phyloP scores from a whole-genome alignment of 768 basidiomycete genomes.

The Brasilioporus rufonigricans region DNA sequence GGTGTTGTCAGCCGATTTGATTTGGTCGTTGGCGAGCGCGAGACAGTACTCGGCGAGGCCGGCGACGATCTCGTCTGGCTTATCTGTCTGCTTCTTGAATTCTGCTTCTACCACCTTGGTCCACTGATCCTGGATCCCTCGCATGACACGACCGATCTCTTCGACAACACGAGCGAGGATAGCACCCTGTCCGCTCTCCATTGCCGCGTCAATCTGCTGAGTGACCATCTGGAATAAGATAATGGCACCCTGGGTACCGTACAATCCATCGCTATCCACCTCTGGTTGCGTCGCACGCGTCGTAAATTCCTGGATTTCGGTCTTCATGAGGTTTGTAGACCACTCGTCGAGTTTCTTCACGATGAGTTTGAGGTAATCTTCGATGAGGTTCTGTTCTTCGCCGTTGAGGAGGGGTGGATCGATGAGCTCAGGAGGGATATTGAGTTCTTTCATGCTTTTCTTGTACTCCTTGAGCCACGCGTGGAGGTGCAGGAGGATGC shows the following conservation, averaged over 20 bases:
- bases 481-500: slow-evolving; percentile 77
- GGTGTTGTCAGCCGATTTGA: too few relatives aligned
- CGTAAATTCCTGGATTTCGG: slow-evolving; percentile 82
- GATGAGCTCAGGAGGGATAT: slow-evolving; percentile 74
- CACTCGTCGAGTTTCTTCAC: slow-evolving; percentile 96
- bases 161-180: slow-evolving; percentile 89
- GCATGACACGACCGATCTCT: slow-evolving; percentile 89
- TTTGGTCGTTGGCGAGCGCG: too few relatives aligned
- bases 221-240: slow-evolving; percentile 99
- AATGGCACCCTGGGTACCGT: slow-evolving; percentile 88
- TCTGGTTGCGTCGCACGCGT: slow-evolving; percentile 85
- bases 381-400: slow-evolving; percentile 89
- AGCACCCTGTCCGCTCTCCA: slow-evolving; percentile 92
- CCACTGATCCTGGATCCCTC: slow-evolving; percentile 86
- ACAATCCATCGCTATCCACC: slow-evolving; percentile 82
- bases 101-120: slow-evolving; percentile 73
- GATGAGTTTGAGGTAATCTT: slow-evolving; percentile 93
- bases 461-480: slow-evolving; percentile 97
- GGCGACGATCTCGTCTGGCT: too few relatives aligned
- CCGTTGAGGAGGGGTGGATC: slow-evolving; percentile 93
- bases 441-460: slow-evolving; percentile 91
- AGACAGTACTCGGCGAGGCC: too few relatives aligned
- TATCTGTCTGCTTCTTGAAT: too few relatives aligned
- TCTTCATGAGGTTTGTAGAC: slow-evolving; percentile 91
- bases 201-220: slow-evolving; percentile 91